These are phyloP conservation scores for Boletus rubroflammeus DNA, from an alignment of 768 basidiomycete species.

Conservation along the genomic window DNA sequence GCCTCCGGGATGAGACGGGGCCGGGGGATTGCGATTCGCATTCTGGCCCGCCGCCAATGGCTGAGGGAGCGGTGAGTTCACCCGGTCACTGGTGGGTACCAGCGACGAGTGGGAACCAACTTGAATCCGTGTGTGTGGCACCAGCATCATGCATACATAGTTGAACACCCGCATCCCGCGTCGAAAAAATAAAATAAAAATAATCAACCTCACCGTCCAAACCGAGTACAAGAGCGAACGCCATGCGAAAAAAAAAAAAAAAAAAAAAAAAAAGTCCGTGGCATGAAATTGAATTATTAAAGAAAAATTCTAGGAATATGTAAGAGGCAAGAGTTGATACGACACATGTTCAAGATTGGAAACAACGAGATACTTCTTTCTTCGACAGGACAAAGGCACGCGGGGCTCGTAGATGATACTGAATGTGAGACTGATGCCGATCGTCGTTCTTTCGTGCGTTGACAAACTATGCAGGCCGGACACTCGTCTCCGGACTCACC, in stretches of 20 bases:
- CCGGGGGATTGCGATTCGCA: too few species aligned
- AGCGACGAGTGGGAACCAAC: too few species aligned
- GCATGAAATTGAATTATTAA: background rate
- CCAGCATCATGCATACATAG: too few species aligned
- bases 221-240: background rate
- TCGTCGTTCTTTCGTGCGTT: background rate
- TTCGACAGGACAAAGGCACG: background rate
- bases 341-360: background rate
- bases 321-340: background rate
- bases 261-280: background rate
- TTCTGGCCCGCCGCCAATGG: too few species aligned
- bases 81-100: too few species aligned
- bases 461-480: conserved; percentile 15
- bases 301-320: background rate
- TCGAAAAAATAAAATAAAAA: background rate
- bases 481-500: conserved; percentile 15
- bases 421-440: background rate
- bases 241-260: too few species aligned
- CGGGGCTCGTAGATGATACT: background rate
- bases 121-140: too few species aligned
- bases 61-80: too few species aligned
- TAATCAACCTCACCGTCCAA: background rate
- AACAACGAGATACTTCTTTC: background rate
- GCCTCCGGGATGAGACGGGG: too few species aligned
- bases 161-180: background rate